Percentiles rank a stretch among this genome's conserved stretches.
Evolutionary conservation across 164 flowering plant genomes (phyloP).

Genomic region (Cinnamomum chago): DNA sequence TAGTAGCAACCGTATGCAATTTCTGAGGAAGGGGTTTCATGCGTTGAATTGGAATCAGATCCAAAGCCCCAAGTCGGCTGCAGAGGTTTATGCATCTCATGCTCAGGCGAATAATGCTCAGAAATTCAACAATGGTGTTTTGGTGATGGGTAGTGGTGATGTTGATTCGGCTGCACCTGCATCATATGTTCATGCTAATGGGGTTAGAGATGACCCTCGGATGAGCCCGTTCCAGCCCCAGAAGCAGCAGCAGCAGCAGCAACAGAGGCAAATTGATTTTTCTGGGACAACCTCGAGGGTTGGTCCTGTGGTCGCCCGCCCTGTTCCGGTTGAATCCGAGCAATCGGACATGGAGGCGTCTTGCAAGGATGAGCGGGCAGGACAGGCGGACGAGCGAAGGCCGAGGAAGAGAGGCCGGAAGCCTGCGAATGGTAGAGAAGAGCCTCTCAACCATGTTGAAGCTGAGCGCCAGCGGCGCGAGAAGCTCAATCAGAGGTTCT

Average conservation of each 20-base stretch:
- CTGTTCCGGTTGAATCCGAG: conserved; percentile 50
- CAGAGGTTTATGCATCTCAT: conserved; percentile 34
- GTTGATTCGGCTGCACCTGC: conserved; percentile 5
- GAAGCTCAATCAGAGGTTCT: conserved; percentile 53
- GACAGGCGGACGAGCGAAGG: conserved; percentile 50
- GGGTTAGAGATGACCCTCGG: conserved; percentile 40
- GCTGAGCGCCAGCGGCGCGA: conserved; percentile 53
- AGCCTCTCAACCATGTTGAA: conserved; percentile 92
- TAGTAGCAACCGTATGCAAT: conserved; percentile 11
- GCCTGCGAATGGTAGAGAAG: conserved; percentile 96
- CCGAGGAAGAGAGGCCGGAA: conserved; percentile 90
- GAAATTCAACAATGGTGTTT: conserved; percentile 28
- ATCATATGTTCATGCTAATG: conserved; percentile 22
- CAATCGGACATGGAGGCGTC: conserved; percentile 75
- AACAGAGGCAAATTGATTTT: conserved; percentile 58
- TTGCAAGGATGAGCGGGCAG: conserved; percentile 50
- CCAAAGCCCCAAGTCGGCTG: conserved; percentile 35
- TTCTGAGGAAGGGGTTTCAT: conserved; percentile 41
- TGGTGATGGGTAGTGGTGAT: conserved; percentile 15
- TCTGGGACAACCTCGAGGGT: conserved; percentile 53
- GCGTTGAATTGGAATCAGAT: conserved; percentile 39
- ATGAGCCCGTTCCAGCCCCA: conserved; percentile 32
- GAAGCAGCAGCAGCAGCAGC: conserved; percentile 41
- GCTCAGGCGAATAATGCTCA: conserved; percentile 23
- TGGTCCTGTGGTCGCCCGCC: conserved; percentile 24